Percentiles rank a stretch among this genome's conserved stretches.
Conservation (phyloP, 75 land plant species). For the Pinus taeda region DNA sequence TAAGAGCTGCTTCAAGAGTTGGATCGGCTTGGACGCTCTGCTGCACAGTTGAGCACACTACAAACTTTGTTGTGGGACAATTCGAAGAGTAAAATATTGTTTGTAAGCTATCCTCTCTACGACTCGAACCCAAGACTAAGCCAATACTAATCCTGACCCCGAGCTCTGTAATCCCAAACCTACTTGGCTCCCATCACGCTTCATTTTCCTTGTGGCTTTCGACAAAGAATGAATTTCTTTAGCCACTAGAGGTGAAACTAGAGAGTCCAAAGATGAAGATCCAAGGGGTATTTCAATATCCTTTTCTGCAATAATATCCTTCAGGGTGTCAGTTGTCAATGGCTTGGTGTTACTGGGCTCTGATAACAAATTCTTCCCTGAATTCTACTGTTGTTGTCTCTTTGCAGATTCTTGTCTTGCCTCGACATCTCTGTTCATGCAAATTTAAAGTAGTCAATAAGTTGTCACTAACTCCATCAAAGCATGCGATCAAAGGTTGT, state of each 20-base stretch:
- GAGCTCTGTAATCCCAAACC: no score
- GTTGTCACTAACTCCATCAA: background rate
- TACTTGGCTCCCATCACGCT: no score
- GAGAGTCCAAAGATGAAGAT: constrained; percentile 15
- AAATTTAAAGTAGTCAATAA: background rate
- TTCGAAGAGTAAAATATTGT: no score
- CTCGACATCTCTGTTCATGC: background rate
- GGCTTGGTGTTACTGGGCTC: constrained; percentile 20
- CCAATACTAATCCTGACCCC: no score
- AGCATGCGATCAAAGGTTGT: background rate
- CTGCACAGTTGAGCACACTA: no score
- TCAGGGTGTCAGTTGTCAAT: constrained; percentile 19
- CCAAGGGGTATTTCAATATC: constrained; percentile 25
- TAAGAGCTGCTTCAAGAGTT: no score
- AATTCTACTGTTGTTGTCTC: constrained; percentile 45
- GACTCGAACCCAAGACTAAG: no score
- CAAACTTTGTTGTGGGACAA: no score
- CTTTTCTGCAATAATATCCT: constrained; percentile 19
- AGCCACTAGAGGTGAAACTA: constrained; percentile 4
- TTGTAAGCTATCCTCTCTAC: no score
- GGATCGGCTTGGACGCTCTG: no score
- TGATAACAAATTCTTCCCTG: constrained; percentile 19
- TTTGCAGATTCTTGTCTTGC: constrained; percentile 29
- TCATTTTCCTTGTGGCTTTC: constrained; percentile 3
- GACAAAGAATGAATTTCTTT: constrained; percentile 10